These are phyloP conservation scores for Suillus subaureus DNA, from an alignment of 768 basidiomycete genomes.

Conservation along the genomic window DNA sequence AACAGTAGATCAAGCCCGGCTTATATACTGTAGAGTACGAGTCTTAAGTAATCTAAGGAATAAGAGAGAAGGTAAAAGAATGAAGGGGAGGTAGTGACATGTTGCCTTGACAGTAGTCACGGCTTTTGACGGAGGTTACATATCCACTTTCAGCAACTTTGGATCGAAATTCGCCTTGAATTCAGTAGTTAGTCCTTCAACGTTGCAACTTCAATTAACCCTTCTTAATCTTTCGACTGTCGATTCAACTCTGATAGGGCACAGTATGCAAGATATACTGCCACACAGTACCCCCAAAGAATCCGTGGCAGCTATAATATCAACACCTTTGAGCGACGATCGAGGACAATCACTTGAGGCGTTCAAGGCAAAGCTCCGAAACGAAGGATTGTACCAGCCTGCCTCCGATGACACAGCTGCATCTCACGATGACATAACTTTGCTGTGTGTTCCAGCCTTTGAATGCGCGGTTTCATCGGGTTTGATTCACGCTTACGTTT, in stretches of 20 bases:
- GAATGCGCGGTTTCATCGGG: background rate
- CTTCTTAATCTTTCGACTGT: background rate
- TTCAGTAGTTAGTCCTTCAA: too few species aligned
- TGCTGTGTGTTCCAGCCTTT: constrained; percentile 50
- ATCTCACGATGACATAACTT: constrained; percentile 65
- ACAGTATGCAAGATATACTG: background rate
- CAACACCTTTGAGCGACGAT: background rate
- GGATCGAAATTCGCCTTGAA: too few species aligned
- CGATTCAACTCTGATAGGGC: background rate
- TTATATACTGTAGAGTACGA: too few species aligned
- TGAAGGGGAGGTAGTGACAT: too few species aligned
- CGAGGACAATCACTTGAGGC: constrained; percentile 31
- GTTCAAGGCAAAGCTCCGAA: constrained; percentile 56
- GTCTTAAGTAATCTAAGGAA: too few species aligned
- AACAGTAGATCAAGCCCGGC: too few species aligned
- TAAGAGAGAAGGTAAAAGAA: too few species aligned
- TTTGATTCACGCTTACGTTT: constrained; percentile 6
- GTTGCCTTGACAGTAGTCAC: too few species aligned
- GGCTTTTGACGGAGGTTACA: too few species aligned
- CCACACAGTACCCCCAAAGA: background rate
- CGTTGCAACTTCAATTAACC: background rate
- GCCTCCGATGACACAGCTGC: constrained; percentile 35
- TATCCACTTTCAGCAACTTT: too few species aligned
- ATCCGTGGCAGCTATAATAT: background rate
- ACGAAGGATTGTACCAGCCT: constrained; percentile 55